phyloP scores from a whole-genome alignment of 2,329 filamentous ascomycete genomes.

The Penicillium sp. region DNA sequence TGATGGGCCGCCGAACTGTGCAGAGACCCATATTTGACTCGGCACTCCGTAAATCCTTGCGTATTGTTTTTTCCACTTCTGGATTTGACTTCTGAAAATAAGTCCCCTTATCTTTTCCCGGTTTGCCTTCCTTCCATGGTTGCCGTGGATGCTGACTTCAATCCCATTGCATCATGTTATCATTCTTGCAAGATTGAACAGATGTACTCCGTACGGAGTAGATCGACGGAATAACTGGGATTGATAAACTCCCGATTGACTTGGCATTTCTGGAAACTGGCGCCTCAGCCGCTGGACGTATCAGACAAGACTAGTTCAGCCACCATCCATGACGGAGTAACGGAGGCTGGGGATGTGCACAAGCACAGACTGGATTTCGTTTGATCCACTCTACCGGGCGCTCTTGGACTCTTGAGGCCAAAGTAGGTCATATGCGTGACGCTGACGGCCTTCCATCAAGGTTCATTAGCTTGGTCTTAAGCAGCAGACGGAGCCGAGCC shows the following conservation, averaged over 20 bases:
- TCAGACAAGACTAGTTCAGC: slow-evolving; percentile 1
- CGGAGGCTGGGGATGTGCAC: slow-evolving; percentile 5
- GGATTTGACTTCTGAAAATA: neutral
- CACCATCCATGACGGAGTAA: slow-evolving; percentile 6
- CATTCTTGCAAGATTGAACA: too few species aligned
- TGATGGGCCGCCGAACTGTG: neutral
- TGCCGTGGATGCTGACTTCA: too few species aligned
- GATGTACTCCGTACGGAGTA: too few species aligned
- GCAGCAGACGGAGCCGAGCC: slow-evolving; percentile 11
- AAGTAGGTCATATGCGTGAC: slow-evolving; percentile 19
- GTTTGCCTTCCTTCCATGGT: too few species aligned
- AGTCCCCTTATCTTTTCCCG: too few species aligned
- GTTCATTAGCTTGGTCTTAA: slow-evolving; percentile 19
- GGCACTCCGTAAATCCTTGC: too few species aligned
- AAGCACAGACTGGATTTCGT: slow-evolving; percentile 11
- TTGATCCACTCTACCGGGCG: slow-evolving; percentile 23
- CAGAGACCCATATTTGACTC: too few species aligned
- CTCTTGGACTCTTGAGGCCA: slow-evolving; percentile 15
- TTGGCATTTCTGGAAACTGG: slow-evolving; percentile 10
- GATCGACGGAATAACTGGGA: too few species aligned
- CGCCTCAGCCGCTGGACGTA: slow-evolving; percentile 12
- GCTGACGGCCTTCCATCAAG: slow-evolving; percentile 16
- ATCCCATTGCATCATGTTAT: too few species aligned
- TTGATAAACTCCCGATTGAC: too few species aligned
- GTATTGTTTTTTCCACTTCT: too few species aligned